A percentile compares a stretch with the other conserved stretches of the same genome.
These are phyloP conservation scores for Penicillium psychrofluorescens DNA, from an alignment of 495 filamentous ascomycete species.

Conservation along the genomic window DNA sequence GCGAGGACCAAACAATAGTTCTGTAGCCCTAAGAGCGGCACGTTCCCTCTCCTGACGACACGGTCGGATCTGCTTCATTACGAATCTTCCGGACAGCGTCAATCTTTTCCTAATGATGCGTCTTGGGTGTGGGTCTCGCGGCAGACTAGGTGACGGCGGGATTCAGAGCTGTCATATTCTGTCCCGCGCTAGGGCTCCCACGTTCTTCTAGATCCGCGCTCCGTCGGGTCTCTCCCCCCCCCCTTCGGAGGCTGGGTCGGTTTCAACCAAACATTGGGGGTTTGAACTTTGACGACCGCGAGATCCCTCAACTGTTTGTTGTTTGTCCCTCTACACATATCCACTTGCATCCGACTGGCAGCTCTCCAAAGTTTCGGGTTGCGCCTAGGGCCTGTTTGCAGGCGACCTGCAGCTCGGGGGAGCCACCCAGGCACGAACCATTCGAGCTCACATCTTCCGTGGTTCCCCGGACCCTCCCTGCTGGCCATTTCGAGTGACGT, in stretches of 20 bases:
- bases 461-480: slow-evolving; percentile 15
- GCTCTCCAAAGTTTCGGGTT: slow-evolving; percentile 3
- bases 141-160: background rate
- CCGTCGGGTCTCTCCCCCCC: too few relatives aligned
- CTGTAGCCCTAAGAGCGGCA: slow-evolving; percentile 10
- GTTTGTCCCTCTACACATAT: background rate
- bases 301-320: background rate
- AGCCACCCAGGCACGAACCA: slow-evolving; percentile 16
- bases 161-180: slow-evolving; percentile 38
- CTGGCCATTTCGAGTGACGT: slow-evolving; percentile 17
- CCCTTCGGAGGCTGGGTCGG: too few relatives aligned
- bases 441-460: slow-evolving; percentile 9
- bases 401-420: slow-evolving; percentile 12
- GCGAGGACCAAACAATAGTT: background rate
- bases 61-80: background rate
- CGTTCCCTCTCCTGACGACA: slow-evolving; percentile 12
- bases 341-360: slow-evolving; percentile 7
- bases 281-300: background rate
- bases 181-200: slow-evolving; percentile 15
- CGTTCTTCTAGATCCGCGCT: slow-evolving; percentile 6
- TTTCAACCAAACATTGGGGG: too few relatives aligned
- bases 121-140: background rate
- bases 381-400: slow-evolving; percentile 17
- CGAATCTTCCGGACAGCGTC: background rate
- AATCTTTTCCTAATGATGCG: background rate